phyloP scores from a whole-genome alignment of 2,329 filamentous ascomycete species.

The Pezicula carpinea region DNA sequence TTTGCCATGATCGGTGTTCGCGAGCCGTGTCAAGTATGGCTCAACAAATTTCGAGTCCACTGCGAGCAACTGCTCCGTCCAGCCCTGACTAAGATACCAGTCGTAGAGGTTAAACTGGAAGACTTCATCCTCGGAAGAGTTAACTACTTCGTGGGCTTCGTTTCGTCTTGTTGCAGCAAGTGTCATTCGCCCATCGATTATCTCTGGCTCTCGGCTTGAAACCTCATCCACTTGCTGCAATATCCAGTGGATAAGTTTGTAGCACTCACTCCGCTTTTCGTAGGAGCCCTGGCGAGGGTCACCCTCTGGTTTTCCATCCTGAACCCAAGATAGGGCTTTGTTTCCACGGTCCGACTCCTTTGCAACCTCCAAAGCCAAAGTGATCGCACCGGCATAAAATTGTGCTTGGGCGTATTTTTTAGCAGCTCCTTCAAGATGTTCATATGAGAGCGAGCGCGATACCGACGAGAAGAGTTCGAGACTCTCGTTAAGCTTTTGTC shows the following conservation, averaged over 20 bases:
- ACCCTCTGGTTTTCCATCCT: constrained; percentile 68
- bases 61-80: constrained; percentile 78
- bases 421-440: constrained; percentile 75
- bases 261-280: constrained; percentile 70
- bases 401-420: constrained; percentile 74
- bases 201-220: constrained; percentile 63
- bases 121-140: constrained; percentile 82
- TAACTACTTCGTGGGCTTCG: constrained; percentile 89
- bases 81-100: constrained; percentile 86
- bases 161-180: constrained; percentile 71
- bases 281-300: constrained; percentile 69
- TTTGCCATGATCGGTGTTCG: constrained; percentile 66
- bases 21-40: constrained; percentile 76
- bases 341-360: constrained; percentile 84
- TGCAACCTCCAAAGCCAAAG: constrained; percentile 79
- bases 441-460: constrained; percentile 72
- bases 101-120: constrained; percentile 97
- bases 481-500: constrained; percentile 82
- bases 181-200: constrained; percentile 73
- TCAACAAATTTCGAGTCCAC: constrained; percentile 83
- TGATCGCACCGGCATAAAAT: constrained; percentile 92
- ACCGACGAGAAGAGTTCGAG: constrained; percentile 85
- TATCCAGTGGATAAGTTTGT: constrained; percentile 81
- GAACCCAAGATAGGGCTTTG: constrained; percentile 77
- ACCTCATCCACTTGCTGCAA: constrained; percentile 72